Conservation (phyloP, 805 yeast species). For the Metschnikowia continentalis region DNA sequence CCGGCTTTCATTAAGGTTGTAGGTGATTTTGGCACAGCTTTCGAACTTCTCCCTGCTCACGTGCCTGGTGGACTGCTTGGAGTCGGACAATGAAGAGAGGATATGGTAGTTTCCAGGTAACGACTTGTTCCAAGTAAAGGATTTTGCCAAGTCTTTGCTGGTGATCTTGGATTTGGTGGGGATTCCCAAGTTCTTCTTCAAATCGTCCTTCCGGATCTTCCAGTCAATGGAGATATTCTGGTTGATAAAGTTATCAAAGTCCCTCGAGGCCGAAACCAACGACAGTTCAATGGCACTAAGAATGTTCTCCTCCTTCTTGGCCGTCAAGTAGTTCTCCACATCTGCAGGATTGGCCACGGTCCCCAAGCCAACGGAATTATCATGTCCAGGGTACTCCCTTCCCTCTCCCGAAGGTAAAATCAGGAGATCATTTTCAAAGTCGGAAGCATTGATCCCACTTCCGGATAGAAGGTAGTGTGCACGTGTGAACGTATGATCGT, state of each 20-base stretch:
- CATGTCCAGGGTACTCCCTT: neutral
- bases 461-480: constrained; percentile 89
- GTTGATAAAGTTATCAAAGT: constrained; percentile 74
- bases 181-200: constrained; percentile 67
- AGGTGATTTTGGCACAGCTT: constrained; percentile 66
- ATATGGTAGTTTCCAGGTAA: constrained; percentile 30
- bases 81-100: constrained; percentile 27
- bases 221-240: constrained; percentile 78
- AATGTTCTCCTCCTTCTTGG: constrained; percentile 78
- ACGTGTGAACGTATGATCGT: constrained; percentile 46
- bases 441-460: constrained; percentile 83
- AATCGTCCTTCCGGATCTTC: constrained; percentile 70
- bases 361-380: neutral
- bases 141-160: constrained; percentile 19
- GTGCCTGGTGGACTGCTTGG: constrained; percentile 25
- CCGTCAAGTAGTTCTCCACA: constrained; percentile 58
- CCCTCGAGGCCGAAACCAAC: constrained; percentile 66
- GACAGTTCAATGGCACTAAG: constrained; percentile 79
- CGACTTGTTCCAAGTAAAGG: constrained; percentile 34
- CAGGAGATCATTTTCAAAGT: constrained; percentile 60
- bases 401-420: constrained; percentile 17
- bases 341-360: constrained; percentile 1
- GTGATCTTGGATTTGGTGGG: constrained; percentile 12
- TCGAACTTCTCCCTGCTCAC: constrained; percentile 59
- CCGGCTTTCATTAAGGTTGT: constrained; percentile 67